phyloP scores from a whole-genome alignment of 345 rosid genomes.

The Citrus medica region DNA sequence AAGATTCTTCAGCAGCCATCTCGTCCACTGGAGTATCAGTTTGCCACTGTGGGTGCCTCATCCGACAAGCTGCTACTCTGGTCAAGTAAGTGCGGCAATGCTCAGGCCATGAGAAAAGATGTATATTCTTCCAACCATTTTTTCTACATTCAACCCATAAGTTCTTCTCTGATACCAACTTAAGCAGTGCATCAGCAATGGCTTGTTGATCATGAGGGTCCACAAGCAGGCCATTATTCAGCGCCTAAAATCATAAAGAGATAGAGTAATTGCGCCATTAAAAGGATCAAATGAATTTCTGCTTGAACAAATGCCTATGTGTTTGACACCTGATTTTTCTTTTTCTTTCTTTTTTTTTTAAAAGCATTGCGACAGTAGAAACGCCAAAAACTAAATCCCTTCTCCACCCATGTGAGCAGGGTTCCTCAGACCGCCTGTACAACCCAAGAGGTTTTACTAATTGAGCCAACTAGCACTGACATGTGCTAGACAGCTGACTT shows the following conservation, averaged over 20 bases:
- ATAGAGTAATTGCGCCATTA: slow-evolving; percentile 3
- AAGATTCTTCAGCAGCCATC: slow-evolving; percentile 49
- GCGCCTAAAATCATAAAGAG: slow-evolving; percentile 44
- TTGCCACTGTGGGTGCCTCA: slow-evolving; percentile 97
- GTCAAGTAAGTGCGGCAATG: slow-evolving; percentile 96
- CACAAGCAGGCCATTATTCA: slow-evolving; percentile 89
- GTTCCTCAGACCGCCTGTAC: not conserved
- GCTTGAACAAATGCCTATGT: not conserved
- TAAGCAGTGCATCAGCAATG: slow-evolving; percentile 83
- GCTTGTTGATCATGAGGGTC: slow-evolving; percentile 92
- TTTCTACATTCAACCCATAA: slow-evolving; percentile 82
- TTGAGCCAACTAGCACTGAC: not conserved
- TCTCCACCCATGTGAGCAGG: not conserved
- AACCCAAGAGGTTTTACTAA: not conserved
- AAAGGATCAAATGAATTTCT: not conserved
- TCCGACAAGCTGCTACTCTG: slow-evolving; percentile 85
- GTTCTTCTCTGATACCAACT: slow-evolving; percentile 89
- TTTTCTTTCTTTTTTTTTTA: too few relatives aligned
- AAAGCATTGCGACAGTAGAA: not conserved
- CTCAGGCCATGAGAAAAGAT: slow-evolving; percentile 96
- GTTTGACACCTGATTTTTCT: not conserved
- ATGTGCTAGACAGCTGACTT: not conserved
- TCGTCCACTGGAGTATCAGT: slow-evolving; percentile 80
- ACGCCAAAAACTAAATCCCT: not conserved
- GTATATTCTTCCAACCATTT: slow-evolving; percentile 96